Conservation (phyloP, 805 yeast genomes). For the Kluyveromyces siamensis region DNA sequence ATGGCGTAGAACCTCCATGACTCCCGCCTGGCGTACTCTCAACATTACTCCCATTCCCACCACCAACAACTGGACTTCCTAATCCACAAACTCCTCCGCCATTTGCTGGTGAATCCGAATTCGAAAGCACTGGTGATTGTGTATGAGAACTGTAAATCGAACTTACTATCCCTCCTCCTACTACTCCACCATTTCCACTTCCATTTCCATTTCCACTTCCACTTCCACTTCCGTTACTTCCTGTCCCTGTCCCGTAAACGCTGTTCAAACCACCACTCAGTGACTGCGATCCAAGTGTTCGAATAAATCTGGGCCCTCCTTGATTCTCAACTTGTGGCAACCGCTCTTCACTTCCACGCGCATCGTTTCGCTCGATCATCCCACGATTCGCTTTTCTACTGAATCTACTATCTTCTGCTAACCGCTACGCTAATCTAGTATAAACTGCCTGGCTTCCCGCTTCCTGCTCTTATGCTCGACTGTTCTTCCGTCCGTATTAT, state of each 20-base stretch:
- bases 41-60: not conserved
- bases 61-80: not conserved
- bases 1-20: slow-evolving; percentile 10
- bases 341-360: not conserved
- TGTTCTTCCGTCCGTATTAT: not conserved
- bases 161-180: not conserved
- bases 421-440: not conserved
- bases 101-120: slow-evolving; percentile 1
- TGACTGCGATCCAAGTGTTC: slow-evolving; percentile 17
- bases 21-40: not conserved
- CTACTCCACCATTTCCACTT: not conserved
- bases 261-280: slow-evolving; percentile 6
- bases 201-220: not conserved
- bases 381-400: not conserved
- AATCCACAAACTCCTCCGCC: not conserved
- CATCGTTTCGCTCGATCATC: not conserved
- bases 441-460: not conserved
- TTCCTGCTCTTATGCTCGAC: not conserved
- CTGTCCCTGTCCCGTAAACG: not conserved
- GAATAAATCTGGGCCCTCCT: slow-evolving; percentile 9
- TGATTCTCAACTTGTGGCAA: not conserved
- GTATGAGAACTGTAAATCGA: not conserved
- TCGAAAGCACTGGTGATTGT: not conserved
- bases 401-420: not conserved
- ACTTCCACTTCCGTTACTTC: not conserved